Evolutionary conservation across 495 filamentous ascomycete species (phyloP).

Genomic region (Acidiella bohemica): DNA sequence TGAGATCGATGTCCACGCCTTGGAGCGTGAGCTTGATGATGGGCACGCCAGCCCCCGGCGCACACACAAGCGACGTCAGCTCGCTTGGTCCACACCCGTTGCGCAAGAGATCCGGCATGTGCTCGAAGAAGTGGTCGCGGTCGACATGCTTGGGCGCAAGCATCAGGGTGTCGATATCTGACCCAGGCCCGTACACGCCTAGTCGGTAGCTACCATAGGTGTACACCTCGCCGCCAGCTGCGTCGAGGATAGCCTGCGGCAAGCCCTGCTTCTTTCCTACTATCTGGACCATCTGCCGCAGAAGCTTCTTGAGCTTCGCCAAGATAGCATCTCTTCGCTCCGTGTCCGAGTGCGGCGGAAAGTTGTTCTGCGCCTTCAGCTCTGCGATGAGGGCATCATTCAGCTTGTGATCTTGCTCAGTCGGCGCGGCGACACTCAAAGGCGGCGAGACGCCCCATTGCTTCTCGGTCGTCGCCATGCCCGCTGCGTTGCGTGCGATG

Average conservation of each 20-base stretch:
- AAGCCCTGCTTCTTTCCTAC: conserved; percentile 66
- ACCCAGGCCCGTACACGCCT: conserved; percentile 90
- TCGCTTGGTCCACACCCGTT: conserved; percentile 59
- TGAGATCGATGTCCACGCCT: conserved; percentile 86
- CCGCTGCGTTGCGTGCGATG: neutral
- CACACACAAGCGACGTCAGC: conserved; percentile 72
- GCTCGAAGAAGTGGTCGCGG: conserved; percentile 78
- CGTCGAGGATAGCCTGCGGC: conserved; percentile 59
- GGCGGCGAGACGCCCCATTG: conserved; percentile 77
- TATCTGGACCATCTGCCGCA: conserved; percentile 68
- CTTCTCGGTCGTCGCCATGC: conserved; percentile 19
- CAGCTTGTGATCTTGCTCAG: conserved; percentile 54
- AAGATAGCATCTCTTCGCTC: conserved; percentile 48
- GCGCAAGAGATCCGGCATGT: conserved; percentile 64
- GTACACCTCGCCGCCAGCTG: conserved; percentile 78
- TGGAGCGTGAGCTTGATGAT: conserved; percentile 90
- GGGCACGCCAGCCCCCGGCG: conserved; percentile 81
- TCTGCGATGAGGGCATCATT: conserved; percentile 70
- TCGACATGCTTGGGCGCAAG: conserved; percentile 77
- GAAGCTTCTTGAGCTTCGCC: conserved; percentile 50
- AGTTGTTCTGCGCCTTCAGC: conserved; percentile 77
- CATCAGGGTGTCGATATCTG: conserved; percentile 93
- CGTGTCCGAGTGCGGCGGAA: conserved; percentile 65
- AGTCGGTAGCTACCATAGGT: conserved; percentile 90
- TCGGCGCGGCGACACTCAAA: conserved; percentile 64